phyloP scores from a whole-genome alignment of 257 asterid species.

The Ehretia macrophylla region DNA sequence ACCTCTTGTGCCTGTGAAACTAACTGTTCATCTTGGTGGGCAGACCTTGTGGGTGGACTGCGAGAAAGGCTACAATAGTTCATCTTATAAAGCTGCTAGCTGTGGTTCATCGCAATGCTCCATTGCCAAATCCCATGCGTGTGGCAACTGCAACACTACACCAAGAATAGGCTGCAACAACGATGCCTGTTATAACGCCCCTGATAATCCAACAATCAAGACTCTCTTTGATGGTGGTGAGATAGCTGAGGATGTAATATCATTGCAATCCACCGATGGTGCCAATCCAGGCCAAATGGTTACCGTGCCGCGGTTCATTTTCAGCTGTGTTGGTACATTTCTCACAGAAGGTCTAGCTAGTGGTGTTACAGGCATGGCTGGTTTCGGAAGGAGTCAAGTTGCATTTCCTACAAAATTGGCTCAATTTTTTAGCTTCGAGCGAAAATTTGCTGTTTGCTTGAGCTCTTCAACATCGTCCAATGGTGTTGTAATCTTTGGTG shows the following conservation, averaged over 20 bases:
- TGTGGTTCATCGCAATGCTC: conserved; percentile 24
- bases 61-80: conserved; percentile 19
- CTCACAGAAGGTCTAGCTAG: conserved; percentile 21
- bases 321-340: conserved; percentile 26
- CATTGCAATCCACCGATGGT: conserved; percentile 19
- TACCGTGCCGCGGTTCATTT: conserved; percentile 15
- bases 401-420: conserved; percentile 26
- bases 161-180: conserved; percentile 21
- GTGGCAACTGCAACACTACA: conserved; percentile 16
- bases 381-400: conserved; percentile 21
- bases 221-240: conserved; percentile 21
- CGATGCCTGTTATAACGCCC: conserved; percentile 22
- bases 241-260: conserved; percentile 15
- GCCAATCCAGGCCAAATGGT: conserved; percentile 9
- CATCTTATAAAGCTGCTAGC: conserved; percentile 17
- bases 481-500: conserved; percentile 56
- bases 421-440: conserved; percentile 13
- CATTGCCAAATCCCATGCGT: conserved; percentile 12
- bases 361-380: conserved; percentile 27
- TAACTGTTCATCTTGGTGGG: conserved; percentile 32
- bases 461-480: conserved; percentile 21
- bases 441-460: conserved; percentile 28
- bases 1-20: conserved; percentile 24
- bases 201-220: conserved; percentile 20
- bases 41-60: conserved; percentile 33